Conservation (phyloP, 805 yeast genomes). For the Danielozyma ontarioensis region DNA sequence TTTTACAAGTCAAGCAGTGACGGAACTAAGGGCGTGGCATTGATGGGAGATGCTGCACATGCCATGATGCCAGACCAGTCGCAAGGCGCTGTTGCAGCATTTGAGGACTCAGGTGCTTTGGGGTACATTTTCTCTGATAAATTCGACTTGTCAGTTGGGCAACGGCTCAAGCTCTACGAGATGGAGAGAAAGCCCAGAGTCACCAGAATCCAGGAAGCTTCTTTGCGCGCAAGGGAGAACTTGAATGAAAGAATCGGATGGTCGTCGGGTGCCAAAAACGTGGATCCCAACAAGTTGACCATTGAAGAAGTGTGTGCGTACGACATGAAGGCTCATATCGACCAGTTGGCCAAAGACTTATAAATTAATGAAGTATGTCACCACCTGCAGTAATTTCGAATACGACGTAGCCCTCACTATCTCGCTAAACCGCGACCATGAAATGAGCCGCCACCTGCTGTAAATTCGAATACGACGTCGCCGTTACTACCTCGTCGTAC, state of each 20-base stretch:
- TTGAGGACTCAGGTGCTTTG: constrained; percentile 13
- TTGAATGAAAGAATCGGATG: constrained; percentile 26
- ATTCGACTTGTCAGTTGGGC: constrained; percentile 15
- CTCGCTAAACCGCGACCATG: too few relatives aligned
- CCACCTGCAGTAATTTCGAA: too few relatives aligned
- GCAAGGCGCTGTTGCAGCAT: constrained; percentile 6
- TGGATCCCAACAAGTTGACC: constrained; percentile 17
- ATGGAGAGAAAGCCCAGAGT: constrained; percentile 22
- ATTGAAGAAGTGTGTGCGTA: constrained; percentile 27
- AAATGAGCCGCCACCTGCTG: too few relatives aligned
- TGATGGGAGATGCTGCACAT: constrained; percentile 6
- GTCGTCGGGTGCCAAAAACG: constrained; percentile 12
- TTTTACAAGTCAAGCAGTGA: constrained; percentile 14
- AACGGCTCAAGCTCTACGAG: constrained; percentile 19
- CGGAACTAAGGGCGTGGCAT: too few relatives aligned
- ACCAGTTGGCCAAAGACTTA: constrained; percentile 9
- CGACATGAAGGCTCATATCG: constrained; percentile 21
- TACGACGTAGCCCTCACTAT: too few relatives aligned
- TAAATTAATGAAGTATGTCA: too few relatives aligned
- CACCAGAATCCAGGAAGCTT: constrained; percentile 24
- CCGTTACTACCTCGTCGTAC: too few relatives aligned
- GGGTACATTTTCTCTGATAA: constrained; percentile 20
- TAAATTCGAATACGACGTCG: too few relatives aligned
- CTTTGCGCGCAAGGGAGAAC: constrained; percentile 25
- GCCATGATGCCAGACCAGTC: constrained; percentile 8